Evolutionary conservation across 2,329 filamentous ascomycete genomes (phyloP), one percentile per base, ranked within the genome.

Genomic region (Phialemonium atrogriseum): DNA sequence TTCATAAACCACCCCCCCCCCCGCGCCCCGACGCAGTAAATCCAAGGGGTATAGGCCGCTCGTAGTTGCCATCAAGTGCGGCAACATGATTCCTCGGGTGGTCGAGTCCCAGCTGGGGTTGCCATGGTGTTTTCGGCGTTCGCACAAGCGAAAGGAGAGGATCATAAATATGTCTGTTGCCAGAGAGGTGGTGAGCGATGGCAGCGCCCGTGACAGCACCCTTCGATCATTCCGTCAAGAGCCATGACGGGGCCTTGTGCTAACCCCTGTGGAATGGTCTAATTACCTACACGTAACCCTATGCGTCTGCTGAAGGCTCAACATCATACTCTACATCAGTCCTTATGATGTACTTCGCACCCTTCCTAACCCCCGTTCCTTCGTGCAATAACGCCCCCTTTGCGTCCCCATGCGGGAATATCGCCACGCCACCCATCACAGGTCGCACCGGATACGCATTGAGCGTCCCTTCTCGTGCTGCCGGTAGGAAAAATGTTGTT

Each of bases 291-390:
- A n/a, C n/a, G n/a, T n/a, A n/a, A n/a, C n/a, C n/a, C n/a, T n/a
- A n/a, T n/a, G n/a, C n/a, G n/a, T n/a, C n/a, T n/a, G n/a, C n/a
- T n/a, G n/a, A n/a, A 22, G 51, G 45, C 23, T 64, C 56, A 64
- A 83, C 58, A 50, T 84, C 79, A 41, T 82, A 84, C 50, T 81
- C 71, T 4, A 84, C 72, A 49, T 84, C 80, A 0, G 78, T 82
- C 34, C 80, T 55, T 26, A 84, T 82, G 2, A 84, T 75, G 47
- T 84, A 84, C 50, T 72, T 72, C 1, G 74, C 73, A 0, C 75
- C 77, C 43, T 70, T 73, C n/a, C 67, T 63, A 0, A 84, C 80
- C 0, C 80, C 79, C 0, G 80, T 83, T 0, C 80, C 80, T 47
- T 84, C 80, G 43, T 84, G 80, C 36, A 84, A 45, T 33, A 83